These are phyloP conservation scores for Leccinum disarticulatum DNA, from an alignment of 768 basidiomycete species.

Conservation along the genomic window DNA sequence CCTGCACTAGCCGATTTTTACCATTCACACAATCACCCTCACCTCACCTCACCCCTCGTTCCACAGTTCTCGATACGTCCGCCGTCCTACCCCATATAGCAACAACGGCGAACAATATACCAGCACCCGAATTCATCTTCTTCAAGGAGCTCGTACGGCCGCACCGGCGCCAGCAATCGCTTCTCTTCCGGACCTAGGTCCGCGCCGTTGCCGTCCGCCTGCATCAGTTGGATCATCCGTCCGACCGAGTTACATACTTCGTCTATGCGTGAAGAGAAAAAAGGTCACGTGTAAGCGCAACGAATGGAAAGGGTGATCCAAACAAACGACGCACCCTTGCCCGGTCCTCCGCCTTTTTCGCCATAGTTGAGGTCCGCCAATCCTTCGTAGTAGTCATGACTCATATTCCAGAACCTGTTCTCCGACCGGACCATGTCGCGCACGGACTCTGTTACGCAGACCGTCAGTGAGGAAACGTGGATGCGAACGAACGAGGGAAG, in stretches of 20 bases:
- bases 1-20: too few relatives aligned
- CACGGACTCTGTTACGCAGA: slow-evolving; percentile 8
- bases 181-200: not conserved
- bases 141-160: slow-evolving; percentile 20
- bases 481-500: not conserved
- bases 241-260: slow-evolving; percentile 26
- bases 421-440: slow-evolving; percentile 16
- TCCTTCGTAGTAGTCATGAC: slow-evolving; percentile 20
- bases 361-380: slow-evolving; percentile 15
- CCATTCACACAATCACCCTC: too few relatives aligned
- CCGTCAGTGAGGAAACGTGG: not conserved
- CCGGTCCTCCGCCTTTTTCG: slow-evolving; percentile 11
- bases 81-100: slow-evolving; percentile 11
- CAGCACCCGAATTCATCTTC: slow-evolving; percentile 10
- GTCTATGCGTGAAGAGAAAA: slow-evolving; percentile 5
- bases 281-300: too few relatives aligned
- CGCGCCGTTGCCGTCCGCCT: slow-evolving; percentile 8
- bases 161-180: slow-evolving; percentile 9
- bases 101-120: slow-evolving; percentile 15
- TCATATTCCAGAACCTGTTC: slow-evolving; percentile 19
- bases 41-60: slow-evolving; percentile 11
- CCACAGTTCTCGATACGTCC: slow-evolving; percentile 14
- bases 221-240: slow-evolving; percentile 22
- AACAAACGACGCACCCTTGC: slow-evolving; percentile 7
- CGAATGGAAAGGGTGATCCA: too few relatives aligned